phyloP scores from a whole-genome alignment of 306 rosid genomes.

The Abrus pulchellus region DNA sequence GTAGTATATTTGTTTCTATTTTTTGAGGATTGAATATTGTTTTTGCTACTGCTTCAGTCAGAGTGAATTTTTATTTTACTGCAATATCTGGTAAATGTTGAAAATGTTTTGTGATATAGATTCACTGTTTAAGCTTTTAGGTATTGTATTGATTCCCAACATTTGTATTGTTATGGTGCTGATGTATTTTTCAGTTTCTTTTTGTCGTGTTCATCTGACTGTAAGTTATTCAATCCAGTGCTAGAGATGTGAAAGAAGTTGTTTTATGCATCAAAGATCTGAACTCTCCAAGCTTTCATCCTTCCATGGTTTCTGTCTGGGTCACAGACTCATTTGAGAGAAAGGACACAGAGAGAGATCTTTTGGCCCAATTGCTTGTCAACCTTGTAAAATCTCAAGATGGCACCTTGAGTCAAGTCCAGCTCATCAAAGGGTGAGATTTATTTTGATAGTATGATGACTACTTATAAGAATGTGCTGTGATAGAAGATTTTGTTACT shows the following conservation, averaged over 20 bases:
- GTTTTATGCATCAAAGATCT: conserved; percentile 75
- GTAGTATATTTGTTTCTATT: too few relatives aligned
- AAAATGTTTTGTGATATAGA: background rate
- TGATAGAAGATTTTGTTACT: background rate
- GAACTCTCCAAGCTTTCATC: conserved; percentile 84
- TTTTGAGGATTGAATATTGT: background rate
- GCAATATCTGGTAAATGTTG: background rate
- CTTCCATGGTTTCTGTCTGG: conserved; percentile 87
- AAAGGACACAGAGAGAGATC: conserved; percentile 78
- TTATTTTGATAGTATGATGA: conserved; percentile 15
- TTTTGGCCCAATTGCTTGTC: conserved; percentile 73
- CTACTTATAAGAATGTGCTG: background rate
- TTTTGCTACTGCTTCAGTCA: background rate
- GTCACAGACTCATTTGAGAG: conserved; percentile 87
- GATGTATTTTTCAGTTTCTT: conserved; percentile 26
- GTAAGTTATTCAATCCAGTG: conserved; percentile 63
- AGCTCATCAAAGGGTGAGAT: conserved; percentile 81
- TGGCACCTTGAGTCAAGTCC: conserved; percentile 62
- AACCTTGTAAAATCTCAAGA: conserved; percentile 67
- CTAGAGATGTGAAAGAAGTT: conserved; percentile 84
- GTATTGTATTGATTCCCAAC: background rate
- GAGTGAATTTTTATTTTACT: background rate
- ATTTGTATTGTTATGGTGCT: background rate
- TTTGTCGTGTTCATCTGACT: conserved; percentile 34
- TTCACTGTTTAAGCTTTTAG: background rate